Conservation (phyloP, 768 basidiomycete species). For the Termitomyces sp. region DNA sequence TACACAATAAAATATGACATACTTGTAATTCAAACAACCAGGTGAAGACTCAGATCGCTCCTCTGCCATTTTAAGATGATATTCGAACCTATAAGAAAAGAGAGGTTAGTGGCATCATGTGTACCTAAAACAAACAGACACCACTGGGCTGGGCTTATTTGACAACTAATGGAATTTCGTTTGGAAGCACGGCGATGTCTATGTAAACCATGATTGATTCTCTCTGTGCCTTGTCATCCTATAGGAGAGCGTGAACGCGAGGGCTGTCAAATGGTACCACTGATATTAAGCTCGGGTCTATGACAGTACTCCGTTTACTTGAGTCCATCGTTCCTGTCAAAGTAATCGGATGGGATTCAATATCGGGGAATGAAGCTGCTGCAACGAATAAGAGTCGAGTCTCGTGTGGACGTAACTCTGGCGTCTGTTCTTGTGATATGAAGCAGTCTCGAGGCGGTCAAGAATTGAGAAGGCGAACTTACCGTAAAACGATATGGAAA, state of each 20-base stretch:
- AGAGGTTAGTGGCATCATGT: neutral
- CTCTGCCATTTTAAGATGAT: neutral
- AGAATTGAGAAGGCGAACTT: neutral
- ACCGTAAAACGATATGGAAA: neutral
- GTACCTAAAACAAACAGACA: neutral
- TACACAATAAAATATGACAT: neutral
- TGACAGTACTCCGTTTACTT: neutral
- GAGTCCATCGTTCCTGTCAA: neutral
- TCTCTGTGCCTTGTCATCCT: neutral
- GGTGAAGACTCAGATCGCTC: neutral
- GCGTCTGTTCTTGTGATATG: neutral
- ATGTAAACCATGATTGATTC: neutral
- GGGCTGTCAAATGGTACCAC: neutral
- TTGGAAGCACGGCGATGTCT: neutral
- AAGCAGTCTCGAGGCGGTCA: slow-evolving; percentile 1
- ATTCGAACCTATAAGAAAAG: neutral
- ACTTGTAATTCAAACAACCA: neutral
- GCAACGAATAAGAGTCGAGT: neutral
- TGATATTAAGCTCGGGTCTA: neutral
- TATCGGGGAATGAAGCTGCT: slow-evolving; percentile 1
- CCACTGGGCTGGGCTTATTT: neutral
- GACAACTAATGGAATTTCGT: neutral
- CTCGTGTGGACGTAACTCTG: neutral
- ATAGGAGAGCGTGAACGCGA: neutral
- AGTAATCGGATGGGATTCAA: neutral